These are phyloP conservation scores for Pseudodiploospora longispora DNA, from an alignment of 2,329 filamentous ascomycete species.

Conservation along the genomic window DNA sequence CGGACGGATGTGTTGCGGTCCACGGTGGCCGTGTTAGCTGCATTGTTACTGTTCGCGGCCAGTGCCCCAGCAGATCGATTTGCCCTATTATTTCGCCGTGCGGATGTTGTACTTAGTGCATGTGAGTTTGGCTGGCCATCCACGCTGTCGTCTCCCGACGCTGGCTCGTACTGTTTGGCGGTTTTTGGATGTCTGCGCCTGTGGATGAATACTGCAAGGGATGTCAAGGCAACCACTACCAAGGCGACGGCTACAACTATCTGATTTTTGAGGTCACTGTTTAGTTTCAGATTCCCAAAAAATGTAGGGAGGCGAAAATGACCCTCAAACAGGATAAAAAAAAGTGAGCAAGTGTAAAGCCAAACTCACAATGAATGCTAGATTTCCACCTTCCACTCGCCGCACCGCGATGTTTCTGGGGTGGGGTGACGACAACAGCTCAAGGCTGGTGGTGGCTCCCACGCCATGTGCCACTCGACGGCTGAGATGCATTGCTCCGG, in stretches of 20 bases:
- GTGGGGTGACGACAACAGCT: conserved; percentile 4
- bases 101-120: conserved; percentile 15
- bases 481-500: conserved; percentile 2
- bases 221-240: not conserved
- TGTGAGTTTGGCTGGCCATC: conserved; percentile 14
- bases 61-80: not conserved
- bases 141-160: conserved; percentile 21
- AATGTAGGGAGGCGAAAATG: no score
- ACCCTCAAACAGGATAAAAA: not conserved
- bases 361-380: conserved; percentile 10
- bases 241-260: not conserved
- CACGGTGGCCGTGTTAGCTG: conserved; percentile 37
- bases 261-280: no score
- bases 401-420: conserved; percentile 3
- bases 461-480: conserved; percentile 6
- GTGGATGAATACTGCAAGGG: no score
- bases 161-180: conserved; percentile 19
- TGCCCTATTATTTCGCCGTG: conserved; percentile 2
- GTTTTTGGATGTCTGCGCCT: no score
- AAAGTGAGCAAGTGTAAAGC: not conserved
- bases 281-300: no score
- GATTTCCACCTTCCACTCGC: conserved; percentile 1
- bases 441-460: not conserved
- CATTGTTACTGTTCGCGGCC: conserved; percentile 8
- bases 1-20: conserved; percentile 80